These are phyloP conservation scores for Mycena latifolia DNA, from an alignment of 768 basidiomycete species.

Conservation along the genomic window DNA sequence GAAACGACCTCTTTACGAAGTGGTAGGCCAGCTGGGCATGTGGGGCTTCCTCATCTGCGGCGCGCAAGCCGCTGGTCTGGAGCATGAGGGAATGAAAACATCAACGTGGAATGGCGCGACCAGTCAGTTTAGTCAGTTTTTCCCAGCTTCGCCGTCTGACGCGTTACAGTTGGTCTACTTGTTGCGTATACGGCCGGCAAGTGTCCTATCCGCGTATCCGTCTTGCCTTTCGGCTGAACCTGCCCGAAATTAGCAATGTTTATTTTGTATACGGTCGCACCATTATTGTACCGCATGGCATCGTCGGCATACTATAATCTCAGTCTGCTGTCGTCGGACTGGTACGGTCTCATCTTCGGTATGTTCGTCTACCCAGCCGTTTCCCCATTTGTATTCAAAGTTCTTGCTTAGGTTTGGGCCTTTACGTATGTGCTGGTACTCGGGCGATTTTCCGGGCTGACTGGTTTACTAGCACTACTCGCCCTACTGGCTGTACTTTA, in stretches of 20 bases:
- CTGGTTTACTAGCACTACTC: conserved; percentile 69
- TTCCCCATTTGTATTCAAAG: conserved; percentile 19
- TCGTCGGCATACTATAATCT: conserved; percentile 91
- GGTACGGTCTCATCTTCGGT: conserved; percentile 88
- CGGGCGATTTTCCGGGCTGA: conserved; percentile 14
- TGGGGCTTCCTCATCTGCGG: conserved; percentile 87
- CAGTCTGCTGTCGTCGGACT: conserved; percentile 88
- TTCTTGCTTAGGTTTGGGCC: conserved; percentile 55
- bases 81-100: conserved; percentile 73
- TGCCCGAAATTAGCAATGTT: conserved; percentile 72
- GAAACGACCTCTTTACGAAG: conserved; percentile 83
- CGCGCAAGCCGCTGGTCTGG: conserved; percentile 80
- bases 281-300: conserved; percentile 87
- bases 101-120: conserved; percentile 81
- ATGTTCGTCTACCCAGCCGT: conserved; percentile 35
- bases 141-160: conserved; percentile 15
- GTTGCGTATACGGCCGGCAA: conserved; percentile 54
- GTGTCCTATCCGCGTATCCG: conserved; percentile 29
- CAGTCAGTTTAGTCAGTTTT: conserved; percentile 58
- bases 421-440: conserved; percentile 56
- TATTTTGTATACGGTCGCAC: conserved; percentile 87
- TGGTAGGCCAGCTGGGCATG: conserved; percentile 89
- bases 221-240: conserved; percentile 21
- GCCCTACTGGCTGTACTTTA: conserved; percentile 93
- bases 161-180: conserved; percentile 56